A percentile compares a stretch with the other conserved stretches of the same genome.
These are phyloP conservation scores for Malassezia furfur DNA, from an alignment of 1,284 basidiomycete species.

Conservation along the genomic window DNA sequence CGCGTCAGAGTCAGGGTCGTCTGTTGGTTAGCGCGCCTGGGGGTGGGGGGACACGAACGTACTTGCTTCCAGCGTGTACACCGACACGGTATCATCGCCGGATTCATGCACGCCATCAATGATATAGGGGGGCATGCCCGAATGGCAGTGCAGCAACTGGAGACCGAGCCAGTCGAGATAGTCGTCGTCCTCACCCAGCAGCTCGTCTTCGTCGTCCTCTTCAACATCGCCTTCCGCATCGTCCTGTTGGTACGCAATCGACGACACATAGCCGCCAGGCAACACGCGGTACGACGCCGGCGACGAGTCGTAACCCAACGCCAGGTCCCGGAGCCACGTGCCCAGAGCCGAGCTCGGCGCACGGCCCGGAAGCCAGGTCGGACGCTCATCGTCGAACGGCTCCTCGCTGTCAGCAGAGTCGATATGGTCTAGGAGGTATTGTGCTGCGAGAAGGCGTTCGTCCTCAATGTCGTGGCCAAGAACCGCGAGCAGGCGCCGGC, in stretches of 20 bases:
- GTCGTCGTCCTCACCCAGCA: constrained; percentile 19
- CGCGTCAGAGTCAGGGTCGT: neutral
- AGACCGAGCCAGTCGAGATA: constrained; percentile 33
- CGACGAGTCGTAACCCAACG: neutral
- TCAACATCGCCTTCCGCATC: constrained; percentile 9
- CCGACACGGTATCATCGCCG: neutral
- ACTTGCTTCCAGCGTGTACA: constrained; percentile 15
- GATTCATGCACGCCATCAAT: constrained; percentile 19
- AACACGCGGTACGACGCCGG: neutral
- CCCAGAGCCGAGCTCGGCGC: neutral
- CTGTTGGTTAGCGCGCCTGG: constrained; percentile 1
- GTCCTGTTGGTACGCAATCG: constrained; percentile 4
- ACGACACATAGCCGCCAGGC: constrained; percentile 7
- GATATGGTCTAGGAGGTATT: constrained; percentile 11
- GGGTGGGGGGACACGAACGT: neutral
- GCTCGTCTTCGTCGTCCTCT: neutral
- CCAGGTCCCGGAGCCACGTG: neutral
- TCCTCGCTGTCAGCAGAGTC: neutral
- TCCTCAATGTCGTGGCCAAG: constrained; percentile 21
- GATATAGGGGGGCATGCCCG: constrained; percentile 24
- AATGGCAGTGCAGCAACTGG: constrained; percentile 21
- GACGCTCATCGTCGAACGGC: neutral
- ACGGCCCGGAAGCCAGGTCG: neutral
- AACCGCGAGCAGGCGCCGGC: constrained; percentile 24
- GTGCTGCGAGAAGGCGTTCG: neutral